Base-by-base conservation (phyloP, 305 asterid species). In the Salvia sclarea region DNA sequence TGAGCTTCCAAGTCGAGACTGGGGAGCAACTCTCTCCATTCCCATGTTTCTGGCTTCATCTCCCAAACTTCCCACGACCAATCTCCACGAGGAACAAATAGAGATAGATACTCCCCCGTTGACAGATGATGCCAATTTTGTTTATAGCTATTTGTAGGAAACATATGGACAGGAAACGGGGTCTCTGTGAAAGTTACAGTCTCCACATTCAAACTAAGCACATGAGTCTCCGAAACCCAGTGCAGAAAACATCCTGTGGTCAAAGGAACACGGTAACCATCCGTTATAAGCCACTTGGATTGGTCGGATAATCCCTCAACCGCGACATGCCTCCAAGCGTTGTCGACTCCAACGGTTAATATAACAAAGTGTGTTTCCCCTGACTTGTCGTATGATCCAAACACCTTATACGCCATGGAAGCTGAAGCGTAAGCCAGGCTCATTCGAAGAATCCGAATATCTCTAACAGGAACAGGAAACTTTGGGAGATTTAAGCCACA, bases 321-420 rank as follows among this genome's bases (percentile, higher is more conserved):
- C 3, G 5, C 16, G 24, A 24, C 18, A 3, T 24, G 8, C 6
- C 60, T 53, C 60, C 37, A 53, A 24, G 18, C 12, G 4, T 53
- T 13, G 8, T 49, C 56, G 6, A 20, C 57, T 20, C 57, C 57
- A 20, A 18, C 31, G 8, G 13, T 50, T 25, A 54, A 4, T 54
- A 25, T 54, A 28, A 1, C 30, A 8, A 17, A 25, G 2, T 25
- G 2, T 25, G 30, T 4, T 25, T 1, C 2, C 2, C 30, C 30
- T 25, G 25, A 49, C 25, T 1, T 8, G 0, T 0, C 0, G 2
- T 13, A 5, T 2, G 25, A 11, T 18, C 2, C 6, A 21, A 13
- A 35, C 5, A 41, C 37, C 41, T 41, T 61, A 41, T 61, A 61
- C 66, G 41, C 38, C 66, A 40, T 61, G 21, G 66, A 61, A 41